Conservation (phyloP, 2,329 filamentous ascomycete genomes). For the Allantophomopsis lycopodina region DNA sequence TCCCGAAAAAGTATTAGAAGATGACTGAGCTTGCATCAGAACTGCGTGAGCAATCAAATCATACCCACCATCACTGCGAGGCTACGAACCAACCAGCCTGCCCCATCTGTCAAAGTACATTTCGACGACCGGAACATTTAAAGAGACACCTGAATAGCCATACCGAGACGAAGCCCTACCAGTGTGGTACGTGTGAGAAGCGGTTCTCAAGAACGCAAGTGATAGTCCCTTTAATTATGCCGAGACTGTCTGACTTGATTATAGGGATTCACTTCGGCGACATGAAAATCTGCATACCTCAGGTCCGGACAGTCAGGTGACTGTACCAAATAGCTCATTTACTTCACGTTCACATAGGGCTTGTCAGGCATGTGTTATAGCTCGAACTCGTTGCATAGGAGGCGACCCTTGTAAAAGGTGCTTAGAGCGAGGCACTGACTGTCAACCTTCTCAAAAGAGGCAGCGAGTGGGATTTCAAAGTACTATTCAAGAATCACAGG, state of each 20-base stretch:
- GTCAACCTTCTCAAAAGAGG: no score
- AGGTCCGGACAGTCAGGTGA: not conserved
- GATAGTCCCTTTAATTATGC: not conserved
- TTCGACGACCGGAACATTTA: constrained; percentile 10
- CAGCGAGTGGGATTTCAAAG: no score
- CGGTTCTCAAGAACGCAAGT: constrained; percentile 12
- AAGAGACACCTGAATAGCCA: constrained; percentile 12
- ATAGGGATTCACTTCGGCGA: constrained; percentile 11
- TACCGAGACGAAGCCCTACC: constrained; percentile 8
- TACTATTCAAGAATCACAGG: no score
- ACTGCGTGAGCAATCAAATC: no score
- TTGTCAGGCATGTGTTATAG: constrained; percentile 9
- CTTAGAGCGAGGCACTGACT: no score
- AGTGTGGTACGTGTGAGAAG: constrained; percentile 10
- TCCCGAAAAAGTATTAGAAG: no score
- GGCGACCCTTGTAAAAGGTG: constrained; percentile 5
- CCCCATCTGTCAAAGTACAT: constrained; percentile 9
- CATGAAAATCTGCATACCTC: constrained; percentile 6
- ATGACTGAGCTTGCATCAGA: no score
- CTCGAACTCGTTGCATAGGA: constrained; percentile 10
- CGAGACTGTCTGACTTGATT: not conserved
- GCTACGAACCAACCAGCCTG: constrained; percentile 2
- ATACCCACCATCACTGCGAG: no score
- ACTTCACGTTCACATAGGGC: constrained; percentile 2
- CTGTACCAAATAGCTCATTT: not conserved